Evolutionary conservation across 2,329 filamentous ascomycete genomes (phyloP), one percentile per base, ranked within the genome.

Genomic region (Drechslerella coelobrocha): DNA sequence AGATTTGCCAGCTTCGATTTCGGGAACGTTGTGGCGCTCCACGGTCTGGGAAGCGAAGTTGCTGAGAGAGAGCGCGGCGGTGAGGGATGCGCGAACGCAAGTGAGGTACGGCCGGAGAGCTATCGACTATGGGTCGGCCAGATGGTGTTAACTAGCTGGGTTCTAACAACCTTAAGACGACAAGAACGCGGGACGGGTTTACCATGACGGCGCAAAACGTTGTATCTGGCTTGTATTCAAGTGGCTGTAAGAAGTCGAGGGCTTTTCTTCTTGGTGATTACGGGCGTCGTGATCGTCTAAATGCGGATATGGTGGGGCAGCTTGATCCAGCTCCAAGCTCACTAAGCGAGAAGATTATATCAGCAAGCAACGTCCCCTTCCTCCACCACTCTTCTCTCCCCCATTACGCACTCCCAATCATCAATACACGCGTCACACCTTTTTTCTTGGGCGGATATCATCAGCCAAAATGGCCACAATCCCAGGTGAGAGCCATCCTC

Each of bases 1-100:
- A 0, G 92, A 96, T 56, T 89, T 92, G 74, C 88, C 87, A 43
- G 93, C 92, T 83, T 99, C 94, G 77, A 99, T 90, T 80, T 99
- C 94, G 72, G 94, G 94, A 48, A 97, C 93, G 83, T 99, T 99
- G 83, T 97, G 94, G 76, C 94, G 85, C 83, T 99, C 95, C 61
- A 92, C 91, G 48, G 90, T 91, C 82, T 99, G 94, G 53, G 93
- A 97, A 73, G 94, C 93, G 81, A 99, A 99, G 84, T 99, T 95
- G 80, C 92, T 93, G 68, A 96, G 86, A 68, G 91, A 93, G 75
- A 99, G 88, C 74, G 94, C 93, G 74, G 93, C 91, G 41, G 92
- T 97, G 78, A 99, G 85, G 78, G 91, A 96, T 78, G 90, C 92
- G 77, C 94, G 91, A 77, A 97, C 94, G 81, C 91, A 95, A 84